Evolutionary conservation across 2,329 filamentous ascomycete species (phyloP).

Genomic region (Fusarium nygamai): DNA sequence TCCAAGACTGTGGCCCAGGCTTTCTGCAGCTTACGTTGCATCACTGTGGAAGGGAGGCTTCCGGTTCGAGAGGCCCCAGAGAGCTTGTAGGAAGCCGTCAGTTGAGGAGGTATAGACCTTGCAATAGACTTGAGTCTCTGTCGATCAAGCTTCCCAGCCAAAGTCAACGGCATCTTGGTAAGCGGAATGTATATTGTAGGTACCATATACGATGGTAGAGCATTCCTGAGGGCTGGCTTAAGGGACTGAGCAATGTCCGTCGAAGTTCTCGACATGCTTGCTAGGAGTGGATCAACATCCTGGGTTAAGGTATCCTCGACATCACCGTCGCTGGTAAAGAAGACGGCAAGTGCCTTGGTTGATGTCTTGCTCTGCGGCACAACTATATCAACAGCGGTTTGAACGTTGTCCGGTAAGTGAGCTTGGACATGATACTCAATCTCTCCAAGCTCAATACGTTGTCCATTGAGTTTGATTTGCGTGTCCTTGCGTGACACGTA

Average conservation of each 20-base stretch:
- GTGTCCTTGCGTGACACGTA: constrained; percentile 65
- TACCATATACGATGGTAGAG: constrained; percentile 52
- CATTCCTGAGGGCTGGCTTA: constrained; percentile 11
- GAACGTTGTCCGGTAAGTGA: constrained; percentile 52
- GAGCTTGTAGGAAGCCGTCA: constrained; percentile 30
- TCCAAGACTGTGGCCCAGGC: constrained; percentile 14
- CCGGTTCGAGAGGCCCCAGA: constrained; percentile 34
- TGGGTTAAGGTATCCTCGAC: background rate
- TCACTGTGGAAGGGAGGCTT: constrained; percentile 47
- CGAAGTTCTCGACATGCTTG: constrained; percentile 13
- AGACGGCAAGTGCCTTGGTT: constrained; percentile 31
- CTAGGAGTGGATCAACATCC: background rate
- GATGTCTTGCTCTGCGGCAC: constrained; percentile 45
- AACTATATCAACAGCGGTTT: constrained; percentile 59
- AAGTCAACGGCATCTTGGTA: constrained; percentile 51
- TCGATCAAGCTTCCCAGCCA: constrained; percentile 57
- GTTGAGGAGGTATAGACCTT: constrained; percentile 1
- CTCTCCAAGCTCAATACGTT: constrained; percentile 60
- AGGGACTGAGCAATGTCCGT: constrained; percentile 5
- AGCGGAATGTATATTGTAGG: constrained; percentile 55
- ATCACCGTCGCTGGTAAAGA: constrained; percentile 19
- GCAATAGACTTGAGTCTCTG: constrained; percentile 46
- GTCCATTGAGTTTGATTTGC: constrained; percentile 69
- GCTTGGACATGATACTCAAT: constrained; percentile 56
- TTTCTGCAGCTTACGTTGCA: constrained; percentile 49